Conservation (phyloP, 768 basidiomycete species). For the Amanita muscaria region DNA sequence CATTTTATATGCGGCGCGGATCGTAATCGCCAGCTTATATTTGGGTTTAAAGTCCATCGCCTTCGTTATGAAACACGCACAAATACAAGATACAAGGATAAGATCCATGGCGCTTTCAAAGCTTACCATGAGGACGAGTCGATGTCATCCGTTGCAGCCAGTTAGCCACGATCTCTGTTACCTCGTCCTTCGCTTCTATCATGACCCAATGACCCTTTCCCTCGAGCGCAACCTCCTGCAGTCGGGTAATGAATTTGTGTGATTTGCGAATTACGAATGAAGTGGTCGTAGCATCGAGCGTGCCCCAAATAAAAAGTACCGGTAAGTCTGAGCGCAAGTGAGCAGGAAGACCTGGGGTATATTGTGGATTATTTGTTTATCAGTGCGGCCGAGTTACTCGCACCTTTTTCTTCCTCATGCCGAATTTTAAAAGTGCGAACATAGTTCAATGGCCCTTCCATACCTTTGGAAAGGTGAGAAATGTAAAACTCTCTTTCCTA, state of each 20-base stretch:
- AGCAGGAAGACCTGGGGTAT: constrained; percentile 27
- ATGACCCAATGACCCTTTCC: constrained; percentile 63
- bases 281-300: constrained; percentile 40
- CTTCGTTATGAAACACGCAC: neutral
- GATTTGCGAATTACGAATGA: constrained; percentile 32
- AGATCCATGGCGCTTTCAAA: constrained; percentile 9
- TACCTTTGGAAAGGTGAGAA: constrained; percentile 36
- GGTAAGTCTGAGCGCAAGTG: constrained; percentile 41
- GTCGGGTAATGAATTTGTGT: constrained; percentile 38
- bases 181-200: constrained; percentile 48
- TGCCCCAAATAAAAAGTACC: constrained; percentile 55
- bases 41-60: neutral
- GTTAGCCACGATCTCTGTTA: constrained; percentile 37
- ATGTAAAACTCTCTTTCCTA: constrained; percentile 53
- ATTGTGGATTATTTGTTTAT: neutral
- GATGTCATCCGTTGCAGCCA: constrained; percentile 35
- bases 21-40: no score
- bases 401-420: constrained; percentile 58
- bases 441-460: constrained; percentile 72
- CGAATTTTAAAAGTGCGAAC: constrained; percentile 55
- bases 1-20: no score
- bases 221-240: constrained; percentile 45
- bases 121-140: constrained; percentile 11
- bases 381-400: neutral
- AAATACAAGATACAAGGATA: neutral